Evolutionary conservation across 2,329 filamentous ascomycete species (phyloP).

Genomic region (Stemphylium vesicarium): DNA sequence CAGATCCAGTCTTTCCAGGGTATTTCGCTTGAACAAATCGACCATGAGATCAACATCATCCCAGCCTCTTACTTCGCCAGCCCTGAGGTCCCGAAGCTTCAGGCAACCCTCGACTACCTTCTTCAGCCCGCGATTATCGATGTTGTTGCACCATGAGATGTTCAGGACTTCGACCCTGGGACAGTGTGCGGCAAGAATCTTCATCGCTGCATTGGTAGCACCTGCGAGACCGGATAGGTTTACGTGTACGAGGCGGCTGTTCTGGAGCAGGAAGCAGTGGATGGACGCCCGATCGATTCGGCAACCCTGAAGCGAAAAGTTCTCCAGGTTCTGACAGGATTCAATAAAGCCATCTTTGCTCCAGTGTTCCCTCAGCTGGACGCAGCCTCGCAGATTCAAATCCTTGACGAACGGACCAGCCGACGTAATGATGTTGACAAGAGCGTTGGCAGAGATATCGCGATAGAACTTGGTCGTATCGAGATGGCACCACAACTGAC

Average conservation of each 20-base stretch:
- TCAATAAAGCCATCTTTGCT: constrained; percentile 77
- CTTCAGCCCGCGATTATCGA: constrained; percentile 78
- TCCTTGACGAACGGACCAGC: constrained; percentile 91
- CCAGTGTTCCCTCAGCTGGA: constrained; percentile 86
- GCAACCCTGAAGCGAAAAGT: constrained; percentile 88
- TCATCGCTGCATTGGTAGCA: constrained; percentile 84
- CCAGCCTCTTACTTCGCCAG: constrained; percentile 81
- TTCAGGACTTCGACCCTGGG: constrained; percentile 83
- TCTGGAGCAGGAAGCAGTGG: constrained; percentile 79
- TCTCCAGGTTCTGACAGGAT: constrained; percentile 84
- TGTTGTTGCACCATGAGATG: constrained; percentile 89
- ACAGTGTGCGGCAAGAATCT: constrained; percentile 82
- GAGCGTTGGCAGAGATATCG: constrained; percentile 80
- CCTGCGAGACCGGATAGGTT: constrained; percentile 83
- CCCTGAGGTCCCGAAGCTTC: constrained; percentile 77
- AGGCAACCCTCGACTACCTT: constrained; percentile 75
- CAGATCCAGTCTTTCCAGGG: constrained; percentile 79
- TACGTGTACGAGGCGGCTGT: constrained; percentile 78
- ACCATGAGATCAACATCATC: constrained; percentile 74
- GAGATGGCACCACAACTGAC: constrained; percentile 87
- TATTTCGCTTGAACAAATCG: constrained; percentile 79
- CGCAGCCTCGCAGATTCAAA: constrained; percentile 87
- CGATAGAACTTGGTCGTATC: constrained; percentile 86
- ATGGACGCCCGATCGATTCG: constrained; percentile 80
- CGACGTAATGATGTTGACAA: constrained; percentile 82